Evolutionary conservation across 257 asterid species (phyloP), one percentile per base, ranked within the genome.

Genomic region (Lantana camara): DNA sequence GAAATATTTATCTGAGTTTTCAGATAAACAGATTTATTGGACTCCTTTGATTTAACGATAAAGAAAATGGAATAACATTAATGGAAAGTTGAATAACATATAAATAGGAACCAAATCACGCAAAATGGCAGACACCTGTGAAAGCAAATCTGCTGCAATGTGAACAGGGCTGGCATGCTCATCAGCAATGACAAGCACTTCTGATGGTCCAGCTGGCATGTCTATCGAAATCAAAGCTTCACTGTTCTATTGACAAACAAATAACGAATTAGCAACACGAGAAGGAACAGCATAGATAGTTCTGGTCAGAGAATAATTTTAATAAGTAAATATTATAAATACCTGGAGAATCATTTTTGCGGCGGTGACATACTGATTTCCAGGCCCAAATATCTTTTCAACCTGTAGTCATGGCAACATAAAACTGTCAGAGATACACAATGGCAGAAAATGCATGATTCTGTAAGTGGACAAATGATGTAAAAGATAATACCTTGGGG

Each of bases 181-280:
- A 76, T 90, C 99, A 67, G 96, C 97, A 64, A 88, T 85, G 66
- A 90, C 95, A 70, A 94, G 99, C 71, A 93, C 97, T 93, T 93
- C 99, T n/a, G 99, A 93, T 63, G 99, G 99, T 74, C 99, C 99
- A 74, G 97, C 95, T 10, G 99, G 97, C 99, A 93, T 93, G 84
- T 93, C 99, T 75, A 93, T 90, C 56, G 96, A 90, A 69, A 90
- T 74, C 99, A 93, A 83, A 38, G 97, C 99, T 72, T 93, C 99
- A 63, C 99, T 93, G 75, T 90, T 93, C 99, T 93, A 84, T 68
- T 69, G 67, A 70, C 27, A 74, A 72, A 72, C 32, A 73, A 35
- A 61, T 45, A 67, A 12, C 41, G 73, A 50, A 9, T 73, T 76
- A 75, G 73, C 44, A 23, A 55, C 50, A 64, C 7, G 21, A 3